Evolutionary conservation across 139 green algal genomes (phyloP).

Genomic region (Chlorella vulgaris): DNA sequence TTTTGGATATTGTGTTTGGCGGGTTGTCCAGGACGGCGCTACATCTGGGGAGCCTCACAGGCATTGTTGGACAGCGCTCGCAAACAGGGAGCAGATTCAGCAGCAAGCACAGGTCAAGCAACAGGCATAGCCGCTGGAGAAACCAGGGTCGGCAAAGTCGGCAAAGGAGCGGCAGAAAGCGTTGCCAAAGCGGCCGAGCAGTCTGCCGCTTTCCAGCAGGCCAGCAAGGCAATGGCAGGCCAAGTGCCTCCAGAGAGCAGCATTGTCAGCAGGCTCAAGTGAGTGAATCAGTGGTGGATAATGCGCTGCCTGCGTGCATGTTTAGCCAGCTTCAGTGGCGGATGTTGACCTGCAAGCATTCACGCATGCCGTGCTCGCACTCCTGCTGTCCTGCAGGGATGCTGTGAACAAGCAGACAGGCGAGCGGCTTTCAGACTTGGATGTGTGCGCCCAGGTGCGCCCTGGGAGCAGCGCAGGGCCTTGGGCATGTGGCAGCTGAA

Average conservation of each 20-base stretch:
- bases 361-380: no score
- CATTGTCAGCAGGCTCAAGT: constrained; percentile 28
- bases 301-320: not conserved
- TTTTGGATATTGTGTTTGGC: not conserved
- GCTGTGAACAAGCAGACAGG: constrained; percentile 47
- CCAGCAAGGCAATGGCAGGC: not conserved
- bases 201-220: not conserved
- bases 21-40: not conserved
- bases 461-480: no score
- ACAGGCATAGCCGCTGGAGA: not conserved
- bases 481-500: no score
- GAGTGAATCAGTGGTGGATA: not conserved
- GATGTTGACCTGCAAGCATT: no score
- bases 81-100: not conserved
- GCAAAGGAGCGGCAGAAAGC: no score
- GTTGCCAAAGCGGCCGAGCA: not conserved
- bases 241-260: not conserved
- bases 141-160: no score
- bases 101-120: not conserved
- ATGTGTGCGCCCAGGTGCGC: constrained; percentile 42
- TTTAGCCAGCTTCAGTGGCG: not conserved
- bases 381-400: constrained; percentile 2
- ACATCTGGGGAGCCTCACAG: constrained; percentile 1
- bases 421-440: constrained; percentile 34
- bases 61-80: constrained; percentile 8